Conservation (phyloP, 1,139 yeast genomes). For the Yarrowia galli region DNA sequence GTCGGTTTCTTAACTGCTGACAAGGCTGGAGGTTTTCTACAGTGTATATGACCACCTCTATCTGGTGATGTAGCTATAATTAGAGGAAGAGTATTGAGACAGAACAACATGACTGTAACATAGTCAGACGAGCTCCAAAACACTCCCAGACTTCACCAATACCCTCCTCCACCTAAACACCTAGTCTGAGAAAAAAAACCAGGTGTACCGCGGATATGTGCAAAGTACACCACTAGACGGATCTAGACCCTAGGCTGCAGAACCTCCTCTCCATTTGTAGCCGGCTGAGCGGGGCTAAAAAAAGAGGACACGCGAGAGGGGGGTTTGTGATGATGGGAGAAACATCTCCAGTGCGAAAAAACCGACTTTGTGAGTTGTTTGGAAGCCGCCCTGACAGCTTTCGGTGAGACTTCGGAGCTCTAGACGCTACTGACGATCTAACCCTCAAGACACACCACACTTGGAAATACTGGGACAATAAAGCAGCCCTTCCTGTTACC, state of each 20-base stretch:
- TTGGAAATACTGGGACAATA: too few relatives aligned
- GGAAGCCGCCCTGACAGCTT: background rate
- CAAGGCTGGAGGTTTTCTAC: background rate
- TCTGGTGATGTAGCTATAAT: slow-evolving; percentile 20
- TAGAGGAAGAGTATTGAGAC: background rate
- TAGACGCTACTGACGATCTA: background rate
- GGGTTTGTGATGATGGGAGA: too few relatives aligned
- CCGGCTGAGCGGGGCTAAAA: slow-evolving; percentile 5
- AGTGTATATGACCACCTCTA: background rate
- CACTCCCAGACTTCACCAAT: background rate
- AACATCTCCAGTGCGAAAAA: background rate
- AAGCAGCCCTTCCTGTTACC: background rate
- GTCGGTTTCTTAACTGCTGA: background rate
- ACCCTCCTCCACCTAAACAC: too few relatives aligned
- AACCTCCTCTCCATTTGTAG: background rate
- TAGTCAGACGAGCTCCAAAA: background rate
- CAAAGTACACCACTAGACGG: slow-evolving; percentile 4
- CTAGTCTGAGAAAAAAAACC: background rate
- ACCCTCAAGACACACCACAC: background rate
- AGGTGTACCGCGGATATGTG: slow-evolving; percentile 1
- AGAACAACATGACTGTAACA: background rate
- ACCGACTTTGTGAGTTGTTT: background rate
- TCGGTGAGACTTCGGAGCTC: slow-evolving; percentile 12
- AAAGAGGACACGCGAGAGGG: background rate
- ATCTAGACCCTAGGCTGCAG: slow-evolving; percentile 22